These are phyloP conservation scores for Thelonectria olida DNA, from an alignment of 2,329 filamentous ascomycete genomes.

Conservation along the genomic window DNA sequence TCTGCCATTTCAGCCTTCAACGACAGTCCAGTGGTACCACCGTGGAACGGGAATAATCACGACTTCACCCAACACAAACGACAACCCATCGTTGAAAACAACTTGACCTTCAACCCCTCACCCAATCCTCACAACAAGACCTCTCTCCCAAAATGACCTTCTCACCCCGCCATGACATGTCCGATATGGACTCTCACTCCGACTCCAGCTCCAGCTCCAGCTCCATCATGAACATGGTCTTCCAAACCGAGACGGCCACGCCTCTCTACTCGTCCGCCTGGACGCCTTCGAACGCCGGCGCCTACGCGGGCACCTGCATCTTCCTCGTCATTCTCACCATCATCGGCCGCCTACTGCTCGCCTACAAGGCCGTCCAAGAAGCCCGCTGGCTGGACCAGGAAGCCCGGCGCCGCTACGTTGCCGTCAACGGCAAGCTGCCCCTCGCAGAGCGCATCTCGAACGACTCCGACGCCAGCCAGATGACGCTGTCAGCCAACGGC, in stretches of 20 bases:
- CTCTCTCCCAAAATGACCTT: conserved; percentile 31
- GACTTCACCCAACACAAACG: neutral
- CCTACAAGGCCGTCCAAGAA: conserved; percentile 72
- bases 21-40: neutral
- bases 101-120: neutral
- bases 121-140: neutral
- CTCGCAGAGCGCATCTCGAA: conserved; percentile 67
- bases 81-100: neutral
- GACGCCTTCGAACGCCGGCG: conserved; percentile 75
- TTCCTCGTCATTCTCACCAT: conserved; percentile 84
- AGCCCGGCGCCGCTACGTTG: conserved; percentile 78
- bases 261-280: conserved; percentile 71
- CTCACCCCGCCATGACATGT: conserved; percentile 38
- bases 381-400: conserved; percentile 75
- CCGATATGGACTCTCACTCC: conserved; percentile 29
- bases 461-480: conserved; percentile 70
- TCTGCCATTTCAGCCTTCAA: no score
- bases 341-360: conserved; percentile 75
- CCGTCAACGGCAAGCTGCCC: conserved; percentile 71
- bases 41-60: neutral
- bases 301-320: conserved; percentile 90
- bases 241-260: conserved; percentile 65
- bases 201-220: conserved; percentile 20
- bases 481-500: conserved; percentile 75
- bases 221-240: conserved; percentile 60